Conservation (phyloP, 768 basidiomycete genomes). For the Mycena kentingensis region DNA sequence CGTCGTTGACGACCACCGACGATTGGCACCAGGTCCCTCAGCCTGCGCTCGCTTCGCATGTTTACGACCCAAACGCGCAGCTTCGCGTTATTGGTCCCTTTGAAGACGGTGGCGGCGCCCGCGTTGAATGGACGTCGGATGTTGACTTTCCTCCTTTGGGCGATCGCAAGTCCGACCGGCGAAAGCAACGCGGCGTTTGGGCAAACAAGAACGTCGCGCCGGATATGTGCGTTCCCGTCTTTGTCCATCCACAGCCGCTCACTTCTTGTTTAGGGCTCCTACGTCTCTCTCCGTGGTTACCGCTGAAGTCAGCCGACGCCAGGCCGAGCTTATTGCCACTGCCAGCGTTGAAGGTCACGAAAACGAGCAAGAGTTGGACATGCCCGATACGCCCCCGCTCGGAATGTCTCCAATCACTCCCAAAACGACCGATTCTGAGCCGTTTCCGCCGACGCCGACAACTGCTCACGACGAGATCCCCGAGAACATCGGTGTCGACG, state of each 20-base stretch:
- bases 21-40: constrained; percentile 20
- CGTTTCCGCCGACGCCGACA: constrained; percentile 53
- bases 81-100: constrained; percentile 8
- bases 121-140: constrained; percentile 34
- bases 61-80: constrained; percentile 18
- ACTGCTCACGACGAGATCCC: constrained; percentile 38
- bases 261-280: constrained; percentile 1
- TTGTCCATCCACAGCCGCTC: constrained; percentile 1
- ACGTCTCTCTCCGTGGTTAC: constrained; percentile 17
- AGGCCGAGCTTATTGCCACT: constrained; percentile 11
- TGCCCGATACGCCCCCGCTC: constrained; percentile 47
- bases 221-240: constrained; percentile 14
- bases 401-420: constrained; percentile 53
- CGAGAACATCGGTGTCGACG: constrained; percentile 29
- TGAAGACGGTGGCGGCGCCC: background rate
- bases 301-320: constrained; percentile 1
- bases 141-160: constrained; percentile 40
- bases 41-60: background rate
- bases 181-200: constrained; percentile 32
- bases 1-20: constrained; percentile 14
- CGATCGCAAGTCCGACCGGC: constrained; percentile 27
- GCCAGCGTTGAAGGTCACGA: constrained; percentile 19
- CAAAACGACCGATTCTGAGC: constrained; percentile 45
- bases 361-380: constrained; percentile 41
- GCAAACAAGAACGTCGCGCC: constrained; percentile 23